phyloP scores from a whole-genome alignment of 768 basidiomycete species.

The Mycena capillaripes region DNA sequence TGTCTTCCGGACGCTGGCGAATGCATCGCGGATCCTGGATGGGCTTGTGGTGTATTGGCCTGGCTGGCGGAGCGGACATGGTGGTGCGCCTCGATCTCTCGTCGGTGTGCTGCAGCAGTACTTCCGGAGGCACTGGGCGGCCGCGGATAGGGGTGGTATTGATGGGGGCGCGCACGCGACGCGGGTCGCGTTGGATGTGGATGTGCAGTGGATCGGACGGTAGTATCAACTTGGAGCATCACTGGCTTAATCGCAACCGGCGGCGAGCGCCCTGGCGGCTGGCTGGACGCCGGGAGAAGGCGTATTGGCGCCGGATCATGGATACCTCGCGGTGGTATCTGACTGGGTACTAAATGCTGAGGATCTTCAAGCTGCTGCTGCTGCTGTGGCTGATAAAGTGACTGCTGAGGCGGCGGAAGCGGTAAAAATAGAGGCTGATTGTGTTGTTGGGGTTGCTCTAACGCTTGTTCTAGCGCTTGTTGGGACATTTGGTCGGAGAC shows the following conservation, averaged over 20 bases:
- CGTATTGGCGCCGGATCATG: constrained; percentile 49
- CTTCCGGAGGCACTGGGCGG: constrained; percentile 17
- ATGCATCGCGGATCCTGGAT: constrained; percentile 33
- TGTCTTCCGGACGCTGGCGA: constrained; percentile 36
- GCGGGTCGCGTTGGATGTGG: constrained; percentile 34
- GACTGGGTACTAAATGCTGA: constrained; percentile 46
- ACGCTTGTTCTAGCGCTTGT: constrained; percentile 29
- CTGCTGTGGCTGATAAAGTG: too few species aligned
- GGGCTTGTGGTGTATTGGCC: constrained; percentile 29
- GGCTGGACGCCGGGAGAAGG: too few species aligned
- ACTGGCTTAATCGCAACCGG: constrained; percentile 40
- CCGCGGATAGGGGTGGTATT: constrained; percentile 33
- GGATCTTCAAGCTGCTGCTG: constrained; percentile 38
- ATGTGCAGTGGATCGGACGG: constrained; percentile 18
- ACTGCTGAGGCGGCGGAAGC: constrained; percentile 1
- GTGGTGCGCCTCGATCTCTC: constrained; percentile 24
- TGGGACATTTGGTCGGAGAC: constrained; percentile 19
- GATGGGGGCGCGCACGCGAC: constrained; percentile 37
- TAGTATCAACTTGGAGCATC: constrained; percentile 40
- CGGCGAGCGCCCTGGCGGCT: constrained; percentile 40
- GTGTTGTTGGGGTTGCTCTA: constrained; percentile 20
- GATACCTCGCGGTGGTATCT: constrained; percentile 36
- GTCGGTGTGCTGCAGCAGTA: too few species aligned
- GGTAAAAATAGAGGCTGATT: constrained; percentile 8
- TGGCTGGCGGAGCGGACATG: constrained; percentile 41